Base-by-base conservation (phyloP, 2,329 filamentous ascomycete genomes). In the Hymenoscyphus fructigenus region DNA sequence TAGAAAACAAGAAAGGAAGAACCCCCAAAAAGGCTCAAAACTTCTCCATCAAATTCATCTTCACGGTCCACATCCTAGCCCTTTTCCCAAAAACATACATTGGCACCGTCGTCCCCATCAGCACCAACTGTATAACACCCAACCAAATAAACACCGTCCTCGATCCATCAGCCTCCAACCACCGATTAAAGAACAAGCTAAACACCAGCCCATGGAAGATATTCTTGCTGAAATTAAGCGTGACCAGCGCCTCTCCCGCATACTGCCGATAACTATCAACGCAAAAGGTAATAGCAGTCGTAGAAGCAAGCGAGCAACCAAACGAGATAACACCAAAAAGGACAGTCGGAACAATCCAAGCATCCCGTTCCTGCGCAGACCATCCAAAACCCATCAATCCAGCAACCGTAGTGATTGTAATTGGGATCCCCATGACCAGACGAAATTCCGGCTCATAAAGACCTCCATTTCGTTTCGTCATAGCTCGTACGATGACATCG, bases 371-470 rank as follows among this genome's bases (percentile, higher is more conserved):
- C 67, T 92, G 77, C 0, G 90, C 92, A 10, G 90, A 93, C 95
- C 94, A 98, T n/a, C 94, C 94, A 73, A 95, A 98, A 1, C 93
- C 94, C 88, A 97, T 96, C 17, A 98, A 84, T 0, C 95, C 95
- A 36, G 94, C 87, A 1, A 88, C 87, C 0, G 93, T 97, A 3
- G 88, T 87, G 62, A 97, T 73, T 0, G 89, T 82, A 36, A 97
- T 88, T 0, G 93, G 94, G 2, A 89, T 78, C 0, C 88, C 91
- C 94, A 98, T 97, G 55, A 96, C 84, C 0, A 97, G 84, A 6
- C 93, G 87, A 74, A 96, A 98, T 77, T 98, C 94, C 0, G 94
- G 94, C 76, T 98, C 94, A 76, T 97, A 98, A 2, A 98, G 81
- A 1, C 94, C 94, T n/a, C 91, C 92, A 71, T 98, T 98, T 32